Evolutionary conservation across 2,329 filamentous ascomycete genomes (phyloP), one percentile per base, ranked within the genome.

Genomic region (Pestalotiopsis sp.): DNA sequence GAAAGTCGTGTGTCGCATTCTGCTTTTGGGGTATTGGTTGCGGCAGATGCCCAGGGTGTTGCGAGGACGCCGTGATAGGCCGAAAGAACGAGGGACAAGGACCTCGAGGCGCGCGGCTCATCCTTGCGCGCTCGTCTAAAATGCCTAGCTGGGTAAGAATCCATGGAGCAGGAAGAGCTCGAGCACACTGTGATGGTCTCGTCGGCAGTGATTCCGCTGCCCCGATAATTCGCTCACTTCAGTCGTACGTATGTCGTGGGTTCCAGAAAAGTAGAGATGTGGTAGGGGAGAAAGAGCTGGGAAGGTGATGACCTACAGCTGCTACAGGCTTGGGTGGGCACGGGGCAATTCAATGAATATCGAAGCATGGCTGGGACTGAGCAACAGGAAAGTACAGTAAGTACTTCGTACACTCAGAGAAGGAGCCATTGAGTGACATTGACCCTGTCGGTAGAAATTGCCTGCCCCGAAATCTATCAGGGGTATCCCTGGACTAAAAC

Each of bases 41-140:
- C 61, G 41, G 61, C 38, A 64, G 41, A 64, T 64, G 40, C 61
- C 38, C 27, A 49, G 59, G 59, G 59, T 40, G 5, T 61, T 52
- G 45, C 13, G n/a, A 40, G 27, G 31, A 6, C 59, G n/a, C 59
- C 31, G 6, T 62, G 36, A 38, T 40, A 62, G 59, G 59, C 31
- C 17, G 17, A 40, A 5, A 62, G 13, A 62, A n/a, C 14, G 58
- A n/a, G 27, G 59, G 36, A 17, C 38, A 40, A 36, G 59, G 20
- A 36, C 27, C 31, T 20, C 27, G 59, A 62, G 27, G 59, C 59
- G 59, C 59, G 59, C 59, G 59, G 59, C 31, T 62, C 59, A 40
- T 40, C 59, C 17, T 23, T 36, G 23, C 23, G 27, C 27, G 23
- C 20, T 36, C 57, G 27, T 59, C 20, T 52, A 5, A 52, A 20